phyloP scores from a whole-genome alignment of 305 asterid species.

The Caryopteris hybrid region DNA sequence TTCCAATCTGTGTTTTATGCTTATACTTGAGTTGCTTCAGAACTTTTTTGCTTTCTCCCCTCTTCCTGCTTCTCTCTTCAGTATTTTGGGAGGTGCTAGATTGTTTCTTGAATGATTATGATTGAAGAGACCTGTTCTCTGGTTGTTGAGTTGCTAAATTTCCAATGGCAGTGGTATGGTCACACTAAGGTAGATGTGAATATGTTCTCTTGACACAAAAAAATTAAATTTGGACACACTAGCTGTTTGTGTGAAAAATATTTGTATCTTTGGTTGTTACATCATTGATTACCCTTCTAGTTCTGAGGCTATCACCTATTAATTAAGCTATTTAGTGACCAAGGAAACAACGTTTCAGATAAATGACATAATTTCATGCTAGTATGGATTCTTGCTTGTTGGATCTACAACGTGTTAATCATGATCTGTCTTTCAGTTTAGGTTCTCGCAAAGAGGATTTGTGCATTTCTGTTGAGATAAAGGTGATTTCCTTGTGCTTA shows the following conservation, averaged over 20 bases:
- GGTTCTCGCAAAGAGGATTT: slow-evolving; percentile 46
- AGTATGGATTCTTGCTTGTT: slow-evolving; percentile 7
- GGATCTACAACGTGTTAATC: slow-evolving; percentile 19
- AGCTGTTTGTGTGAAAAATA: neutral
- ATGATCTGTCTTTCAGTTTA: slow-evolving; percentile 30
- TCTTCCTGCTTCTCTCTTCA: slow-evolving; percentile 6
- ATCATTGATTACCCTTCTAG: neutral
- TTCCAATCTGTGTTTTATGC: neutral
- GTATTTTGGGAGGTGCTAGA: neutral
- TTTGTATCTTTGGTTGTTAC: neutral
- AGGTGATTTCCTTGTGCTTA: slow-evolving; percentile 46
- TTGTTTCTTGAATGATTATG: slow-evolving; percentile 1
- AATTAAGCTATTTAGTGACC: neutral
- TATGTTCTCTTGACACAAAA: neutral
- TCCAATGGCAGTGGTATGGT: neutral
- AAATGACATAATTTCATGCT: neutral
- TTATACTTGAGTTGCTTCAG: slow-evolving; percentile 12
- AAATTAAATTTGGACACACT: neutral
- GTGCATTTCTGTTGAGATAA: slow-evolving; percentile 75
- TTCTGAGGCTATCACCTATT: neutral
- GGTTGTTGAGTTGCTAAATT: neutral
- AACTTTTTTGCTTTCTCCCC: neutral
- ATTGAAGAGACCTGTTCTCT: neutral
- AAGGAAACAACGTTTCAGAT: slow-evolving; percentile 4
- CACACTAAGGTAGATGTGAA: neutral